Evolutionary conservation across 208 protist species (phyloP), one percentile per base, ranked within the genome.

Genomic region (Phytomonas francai): DNA sequence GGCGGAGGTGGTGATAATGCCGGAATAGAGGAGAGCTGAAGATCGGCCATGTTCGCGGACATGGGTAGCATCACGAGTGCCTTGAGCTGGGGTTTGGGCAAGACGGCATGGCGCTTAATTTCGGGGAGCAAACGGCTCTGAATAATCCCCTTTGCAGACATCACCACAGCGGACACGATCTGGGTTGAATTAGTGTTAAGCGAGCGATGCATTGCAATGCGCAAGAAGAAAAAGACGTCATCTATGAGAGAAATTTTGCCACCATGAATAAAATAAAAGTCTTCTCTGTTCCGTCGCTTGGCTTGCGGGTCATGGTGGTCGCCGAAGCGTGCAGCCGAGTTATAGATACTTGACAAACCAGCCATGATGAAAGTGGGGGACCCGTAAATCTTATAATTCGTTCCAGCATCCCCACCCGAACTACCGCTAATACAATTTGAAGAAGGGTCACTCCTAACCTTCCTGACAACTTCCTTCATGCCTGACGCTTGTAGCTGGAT

Each of bases 181-280:
- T 92, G 86, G 25, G 81, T 86, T 1, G 84, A 91, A 54, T 89
- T 88, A 8, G 86, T 95, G 78, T 91, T 84, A 51, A 89, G 65
- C 16, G 86, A 82, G 0, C 89, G 86, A 49, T 92, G 89, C 2
- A 95, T 30, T 8, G 89, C 82, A 51, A 92, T 82, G 57, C 89
- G 89, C 27, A 95, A 63, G 49, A 95, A 85, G 66, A 88, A 95
- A 68, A 95, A 95, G 39, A 92, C 75, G 65, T 95, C 89, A 36
- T 95, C 89, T 0, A 82, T 66, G 29, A 94, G 69, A 28, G 85
- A 90, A 58, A 92, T 77, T 4, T 72, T 39, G 11, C 72, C 74
- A 51, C 61, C 73, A 71, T 77, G 68, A 32, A 66, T 75, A 67
- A 73, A 80, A 62, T 83, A 80, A 63, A 67, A 72, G 34, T 39